Evolutionary conservation across 2,329 filamentous ascomycete genomes (phyloP), one percentile per base, ranked within the genome.

Genomic region (Fusarium dlaminii): DNA sequence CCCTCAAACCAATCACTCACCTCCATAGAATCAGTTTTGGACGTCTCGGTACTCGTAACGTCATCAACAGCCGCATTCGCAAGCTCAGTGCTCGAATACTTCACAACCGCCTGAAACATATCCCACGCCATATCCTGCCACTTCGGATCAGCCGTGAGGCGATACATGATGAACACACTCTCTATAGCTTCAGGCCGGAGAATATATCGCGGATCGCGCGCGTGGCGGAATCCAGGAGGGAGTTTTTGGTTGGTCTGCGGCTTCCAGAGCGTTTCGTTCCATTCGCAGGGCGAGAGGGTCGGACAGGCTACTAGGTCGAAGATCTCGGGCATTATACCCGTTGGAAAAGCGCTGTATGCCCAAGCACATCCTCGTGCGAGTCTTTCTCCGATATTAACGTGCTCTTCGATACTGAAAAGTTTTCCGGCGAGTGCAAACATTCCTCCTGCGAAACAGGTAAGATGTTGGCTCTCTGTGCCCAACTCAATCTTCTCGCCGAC

Each of bases 391-490:
- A 87, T 82, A 5, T 81, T 78, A 24, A 90, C 81, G 58, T 90
- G 85, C 14, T 85, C 81, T 0, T 83, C 79, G 1, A 86, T 84
- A 29, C 81, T 77, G 66, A 92, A 89, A 32, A 93, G 82, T 58
- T 86, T 88, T 1, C 91, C 89, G 4, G 87, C 90, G 27, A 94
- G 86, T 1, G 85, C 91, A 40, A 92, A 90, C 86, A 92, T 90
- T 9, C 91, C 92, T 8, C 92, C 92, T 1, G 89, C 85, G 76
- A 92, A 94, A 77, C 92, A 94, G 2, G 87, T 86, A 0, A 93
- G 84, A 78, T 94, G 92, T 52, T 90, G 81, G 48, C 77, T 79
- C 17, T 82, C 78, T 27, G 81, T 72, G 1, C 72, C 70, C 58
- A 84, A 43, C 13, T 75, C 58, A 61, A 36, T 60, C 8, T 69